Evolutionary conservation across 176 grass and related monocot genomes (phyloP), one percentile per base, ranked within the genome.

Genomic region (Carex myosuroides): DNA sequence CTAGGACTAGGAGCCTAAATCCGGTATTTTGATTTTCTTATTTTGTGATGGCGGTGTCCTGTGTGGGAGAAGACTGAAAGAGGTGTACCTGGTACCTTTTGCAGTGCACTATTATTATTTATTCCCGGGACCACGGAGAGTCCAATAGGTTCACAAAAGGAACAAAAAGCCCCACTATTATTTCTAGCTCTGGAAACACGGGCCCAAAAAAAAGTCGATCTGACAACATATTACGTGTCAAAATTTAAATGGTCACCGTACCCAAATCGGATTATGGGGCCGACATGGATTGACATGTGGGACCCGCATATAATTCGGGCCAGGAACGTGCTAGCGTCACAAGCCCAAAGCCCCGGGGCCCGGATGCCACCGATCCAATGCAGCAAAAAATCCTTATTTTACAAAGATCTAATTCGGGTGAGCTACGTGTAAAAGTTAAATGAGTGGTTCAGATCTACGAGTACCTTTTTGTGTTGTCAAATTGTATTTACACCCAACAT

Each of bases 201-300:
- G 80, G 60, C 35, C 60, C 80, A 82, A 75, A 82, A 1, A 1
- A 37, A 81, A 62, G 56, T 2, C 7, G 37, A 82, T 30, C 12
- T 54, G 18, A 50, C 56, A 48, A 50, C 56, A 48, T 82, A 14
- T 66, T 39, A 82, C 41, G 80, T 82, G 80, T 67, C 80, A 16
- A 9, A 0, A 24, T 29, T 8, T 82, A 3, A 50, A 2, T 67
- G 61, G 80, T 26, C 3, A 29, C 26, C 58, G 30, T 29, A 48
- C 30, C 21, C 26, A 12, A 67, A 52, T 30, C 37, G 41, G 61
- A 67, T 52, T 82, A 50, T 17, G 24, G 80, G 80, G 0, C 60
- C 79, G 13, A 67, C 80, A 66, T 9, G 3, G 80, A 82, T 48
- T 53, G 80, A 82, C 80, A 52, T 48, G 39, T 53, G 60, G 80